Evolutionary conservation across 768 basidiomycete species (phyloP), one percentile per base, ranked within the genome.

Genomic region (Chalciporus chontae): DNA sequence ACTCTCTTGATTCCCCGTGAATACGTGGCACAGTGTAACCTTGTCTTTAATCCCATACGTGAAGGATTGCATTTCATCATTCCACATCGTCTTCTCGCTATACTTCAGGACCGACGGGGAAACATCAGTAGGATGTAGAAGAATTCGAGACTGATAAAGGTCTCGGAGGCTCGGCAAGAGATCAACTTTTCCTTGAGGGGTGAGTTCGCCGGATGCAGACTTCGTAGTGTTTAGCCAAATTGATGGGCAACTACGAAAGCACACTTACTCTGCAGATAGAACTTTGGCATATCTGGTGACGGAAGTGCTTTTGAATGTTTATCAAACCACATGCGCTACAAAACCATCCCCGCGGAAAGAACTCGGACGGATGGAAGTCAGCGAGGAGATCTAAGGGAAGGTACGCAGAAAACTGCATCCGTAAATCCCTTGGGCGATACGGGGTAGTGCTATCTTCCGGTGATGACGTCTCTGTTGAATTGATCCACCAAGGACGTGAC

Each of bases 261-360:
- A 37, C 40, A 60, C 65, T 40, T 50, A 77, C 77, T 65, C 63
- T 57, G 54, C 79, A 81, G 1, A 24, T 42, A 3, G 63, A 56
- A 50, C 74, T 75, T 11, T 59, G 54, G 57, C 80, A 82, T 53
- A 67, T 64, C 41, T 77, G 69, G 53, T 77, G 75, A 47, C 80
- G 69, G 63, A 81, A 66, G 40, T 67, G 64, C 11, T 51, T 53
- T 55, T 79, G 75, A 40, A 69, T 69, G 43, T 79, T 81, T 21
- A 81, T 59, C 58, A 73, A 69, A 21, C 79, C 79, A 49, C 80
- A 81, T 0, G 52, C 43, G 2, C 21, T 49, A 51, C 80, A 81
- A 50, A 70, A 72, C 79, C 78, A 82, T 7, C 79, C 80, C 23
- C 61, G 63, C 10, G 60, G 74, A 45, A 79, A 70, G 2, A 57